Conservation (phyloP, 306 rosid genomes). For the Glycine soja region DNA sequence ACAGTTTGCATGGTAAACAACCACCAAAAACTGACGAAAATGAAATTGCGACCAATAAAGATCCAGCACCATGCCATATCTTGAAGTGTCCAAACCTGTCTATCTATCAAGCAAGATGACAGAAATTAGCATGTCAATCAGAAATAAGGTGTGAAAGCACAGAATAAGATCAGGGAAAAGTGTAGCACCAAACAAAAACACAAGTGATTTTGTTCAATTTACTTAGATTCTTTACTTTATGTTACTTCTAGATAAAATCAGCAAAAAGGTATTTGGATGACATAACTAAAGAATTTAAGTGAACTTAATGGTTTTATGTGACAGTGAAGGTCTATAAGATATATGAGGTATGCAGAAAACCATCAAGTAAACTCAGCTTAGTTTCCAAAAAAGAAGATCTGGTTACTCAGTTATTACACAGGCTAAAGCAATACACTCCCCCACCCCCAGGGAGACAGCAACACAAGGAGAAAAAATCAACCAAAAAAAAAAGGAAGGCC, state of each 20-base stretch:
- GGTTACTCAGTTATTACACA: constrained; percentile 14
- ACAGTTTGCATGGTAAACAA: constrained; percentile 81
- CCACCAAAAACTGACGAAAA: constrained; percentile 97
- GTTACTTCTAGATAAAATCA: constrained; percentile 22
- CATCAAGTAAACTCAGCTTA: neutral
- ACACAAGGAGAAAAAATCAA: neutral
- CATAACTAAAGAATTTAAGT: neutral
- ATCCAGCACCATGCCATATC: constrained; percentile 98
- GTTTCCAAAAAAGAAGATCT: neutral
- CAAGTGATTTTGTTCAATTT: neutral
- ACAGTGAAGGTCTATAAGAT: neutral
- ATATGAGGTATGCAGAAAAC: constrained; percentile 18
- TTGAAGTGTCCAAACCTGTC: constrained; percentile 96
- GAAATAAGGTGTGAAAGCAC: constrained; percentile 36
- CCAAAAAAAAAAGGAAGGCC: neutral
- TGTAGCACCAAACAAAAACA: neutral
- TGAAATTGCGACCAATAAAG: constrained; percentile 89
- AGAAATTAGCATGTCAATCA: constrained; percentile 39
- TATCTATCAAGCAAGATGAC: constrained; percentile 67
- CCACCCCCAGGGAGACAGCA: neutral
- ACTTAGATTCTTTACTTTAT: neutral
- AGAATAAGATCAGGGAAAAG: constrained; percentile 9
- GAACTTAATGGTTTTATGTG: constrained; percentile 9
- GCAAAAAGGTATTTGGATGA: constrained; percentile 19
- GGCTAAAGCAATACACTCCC: neutral